A percentile compares a stretch with the other conserved stretches of the same genome.
These are phyloP conservation scores for Spergularia azorica DNA, from an alignment of 179 eudicot species.

Conservation along the genomic window DNA sequence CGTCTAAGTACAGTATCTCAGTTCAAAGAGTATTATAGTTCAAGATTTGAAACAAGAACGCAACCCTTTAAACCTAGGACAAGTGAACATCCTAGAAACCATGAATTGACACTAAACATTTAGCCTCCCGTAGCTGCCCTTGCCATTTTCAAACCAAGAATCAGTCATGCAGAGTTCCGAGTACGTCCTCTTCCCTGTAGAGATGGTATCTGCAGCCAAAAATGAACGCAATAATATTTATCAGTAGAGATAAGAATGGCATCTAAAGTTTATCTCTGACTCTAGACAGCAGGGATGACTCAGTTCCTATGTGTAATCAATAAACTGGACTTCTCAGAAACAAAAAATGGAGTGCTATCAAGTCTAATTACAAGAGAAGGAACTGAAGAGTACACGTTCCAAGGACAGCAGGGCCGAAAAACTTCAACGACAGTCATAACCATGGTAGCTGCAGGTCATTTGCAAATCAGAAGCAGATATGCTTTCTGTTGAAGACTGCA, in stretches of 20 bases:
- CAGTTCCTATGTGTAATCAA: too few species aligned
- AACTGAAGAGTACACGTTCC: too few species aligned
- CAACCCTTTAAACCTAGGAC: neutral
- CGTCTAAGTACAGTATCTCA: neutral
- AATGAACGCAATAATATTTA: neutral
- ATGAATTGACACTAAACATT: neutral
- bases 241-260: neutral
- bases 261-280: too few species aligned
- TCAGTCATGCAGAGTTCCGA: conserved; percentile 77
- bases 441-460: too few species aligned
- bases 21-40: conserved; percentile 3
- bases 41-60: neutral
- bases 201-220: conserved; percentile 55
- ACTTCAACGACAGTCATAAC: too few species aligned
- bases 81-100: neutral
- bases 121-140: neutral
- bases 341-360: neutral
- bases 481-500: too few species aligned
- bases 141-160: neutral
- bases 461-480: too few species aligned
- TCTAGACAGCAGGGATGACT: neutral
- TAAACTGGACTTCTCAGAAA: neutral
- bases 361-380: too few species aligned
- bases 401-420: too few species aligned
- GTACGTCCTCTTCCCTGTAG: conserved; percentile 75